Percentiles rank a stretch among this genome's conserved stretches.
These are phyloP conservation scores for Metschnikowia arizonensis DNA, from an alignment of 805 yeast genomes.

Conservation along the genomic window DNA sequence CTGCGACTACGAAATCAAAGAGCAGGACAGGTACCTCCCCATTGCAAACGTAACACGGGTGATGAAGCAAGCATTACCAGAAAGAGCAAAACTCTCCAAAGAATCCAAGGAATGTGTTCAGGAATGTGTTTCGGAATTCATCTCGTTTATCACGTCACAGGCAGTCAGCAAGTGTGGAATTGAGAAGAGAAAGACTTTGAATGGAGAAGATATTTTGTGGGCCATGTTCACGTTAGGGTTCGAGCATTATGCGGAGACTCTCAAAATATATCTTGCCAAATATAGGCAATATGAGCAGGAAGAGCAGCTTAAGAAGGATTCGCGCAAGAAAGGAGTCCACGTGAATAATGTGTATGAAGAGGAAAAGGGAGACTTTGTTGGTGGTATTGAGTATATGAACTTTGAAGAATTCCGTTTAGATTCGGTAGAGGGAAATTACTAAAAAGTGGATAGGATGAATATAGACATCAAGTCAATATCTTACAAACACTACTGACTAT, in stretches of 20 bases:
- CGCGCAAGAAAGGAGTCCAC: slow-evolving; percentile 6
- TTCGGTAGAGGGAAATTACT: neutral
- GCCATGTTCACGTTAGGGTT: slow-evolving; percentile 65
- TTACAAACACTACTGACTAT: too few species aligned
- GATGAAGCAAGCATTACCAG: slow-evolving; percentile 71
- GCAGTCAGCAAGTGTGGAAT: slow-evolving; percentile 59
- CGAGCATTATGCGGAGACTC: slow-evolving; percentile 65
- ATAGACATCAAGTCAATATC: too few species aligned
- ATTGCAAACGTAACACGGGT: slow-evolving; percentile 59
- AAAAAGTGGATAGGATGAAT: too few species aligned
- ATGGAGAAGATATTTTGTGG: slow-evolving; percentile 64
- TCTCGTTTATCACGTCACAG: slow-evolving; percentile 64
- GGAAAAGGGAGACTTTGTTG: slow-evolving; percentile 7
- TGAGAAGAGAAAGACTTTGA: slow-evolving; percentile 65
- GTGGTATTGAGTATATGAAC: slow-evolving; percentile 7
- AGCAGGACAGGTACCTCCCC: slow-evolving; percentile 42
- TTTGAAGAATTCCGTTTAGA: slow-evolving; percentile 10
- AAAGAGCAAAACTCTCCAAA: slow-evolving; percentile 70
- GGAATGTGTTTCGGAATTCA: slow-evolving; percentile 66
- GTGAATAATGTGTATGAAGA: slow-evolving; percentile 1
- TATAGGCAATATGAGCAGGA: slow-evolving; percentile 44
- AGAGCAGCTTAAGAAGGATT: slow-evolving; percentile 11
- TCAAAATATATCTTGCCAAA: slow-evolving; percentile 64
- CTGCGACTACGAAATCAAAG: slow-evolving; percentile 40
- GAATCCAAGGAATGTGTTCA: slow-evolving; percentile 78